Conservation (phyloP, 768 basidiomycete genomes). For the Phanerochaete sordida region DNA sequence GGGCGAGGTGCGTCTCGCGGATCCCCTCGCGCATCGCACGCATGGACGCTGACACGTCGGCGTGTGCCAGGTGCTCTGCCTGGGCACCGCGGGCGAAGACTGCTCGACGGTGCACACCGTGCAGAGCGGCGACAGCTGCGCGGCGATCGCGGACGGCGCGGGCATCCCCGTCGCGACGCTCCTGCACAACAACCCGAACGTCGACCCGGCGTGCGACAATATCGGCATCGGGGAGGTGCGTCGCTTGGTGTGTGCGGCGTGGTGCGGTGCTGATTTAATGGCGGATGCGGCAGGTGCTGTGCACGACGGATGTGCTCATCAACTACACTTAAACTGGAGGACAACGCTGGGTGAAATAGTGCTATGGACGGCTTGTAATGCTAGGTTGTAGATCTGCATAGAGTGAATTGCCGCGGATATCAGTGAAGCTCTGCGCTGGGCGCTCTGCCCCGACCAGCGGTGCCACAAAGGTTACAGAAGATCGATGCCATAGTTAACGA, state of each 20-base stretch:
- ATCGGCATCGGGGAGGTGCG: slow-evolving; percentile 55
- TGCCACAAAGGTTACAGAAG: no score
- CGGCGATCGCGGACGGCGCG: slow-evolving; percentile 34
- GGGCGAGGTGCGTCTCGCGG: slow-evolving; percentile 49
- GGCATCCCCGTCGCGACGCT: slow-evolving; percentile 45
- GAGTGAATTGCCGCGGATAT: no score
- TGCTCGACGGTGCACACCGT: slow-evolving; percentile 51
- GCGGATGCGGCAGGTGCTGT: slow-evolving; percentile 14
- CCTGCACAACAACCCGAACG: slow-evolving; percentile 61
- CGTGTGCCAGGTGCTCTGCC: slow-evolving; percentile 43
- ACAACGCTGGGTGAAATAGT: no score
- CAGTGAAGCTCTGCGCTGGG: no score
- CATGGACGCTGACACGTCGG: background rate
- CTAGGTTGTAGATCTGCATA: no score
- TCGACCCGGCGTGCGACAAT: slow-evolving; percentile 48
- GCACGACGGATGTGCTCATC: slow-evolving; percentile 12
- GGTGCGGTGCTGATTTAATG: background rate
- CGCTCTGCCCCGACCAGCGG: no score
- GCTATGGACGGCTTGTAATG: no score
- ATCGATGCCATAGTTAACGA: no score
- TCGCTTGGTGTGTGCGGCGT: background rate
- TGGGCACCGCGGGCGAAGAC: slow-evolving; percentile 52
- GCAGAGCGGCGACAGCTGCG: slow-evolving; percentile 44
- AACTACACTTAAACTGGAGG: no score
- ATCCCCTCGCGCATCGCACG: no score